These are phyloP conservation scores for Boletus vinaceobasis DNA, from an alignment of 768 basidiomycete species.

Conservation along the genomic window DNA sequence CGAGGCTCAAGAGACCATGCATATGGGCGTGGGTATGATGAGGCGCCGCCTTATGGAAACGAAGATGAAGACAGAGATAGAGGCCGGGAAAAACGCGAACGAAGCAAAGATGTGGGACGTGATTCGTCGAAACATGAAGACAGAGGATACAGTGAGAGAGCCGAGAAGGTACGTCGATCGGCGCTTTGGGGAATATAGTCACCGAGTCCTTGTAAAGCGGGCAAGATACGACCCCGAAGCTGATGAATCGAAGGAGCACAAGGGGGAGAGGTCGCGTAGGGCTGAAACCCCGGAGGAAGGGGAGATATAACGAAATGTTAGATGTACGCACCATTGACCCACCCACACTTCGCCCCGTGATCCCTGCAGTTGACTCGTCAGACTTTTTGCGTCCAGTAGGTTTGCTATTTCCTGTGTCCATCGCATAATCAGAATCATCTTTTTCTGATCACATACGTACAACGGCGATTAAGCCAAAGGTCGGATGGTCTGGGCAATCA, in stretches of 20 bases:
- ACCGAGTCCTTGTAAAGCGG: conserved; percentile 38
- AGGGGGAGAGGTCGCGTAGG: conserved; percentile 38
- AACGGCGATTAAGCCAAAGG: not conserved
- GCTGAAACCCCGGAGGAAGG: conserved; percentile 87
- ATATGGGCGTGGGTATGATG: conserved; percentile 47
- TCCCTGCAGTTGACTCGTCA: not conserved
- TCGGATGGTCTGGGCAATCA: not conserved
- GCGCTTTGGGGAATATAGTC: not conserved
- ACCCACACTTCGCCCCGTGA: not conserved
- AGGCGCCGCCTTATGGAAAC: conserved; percentile 36
- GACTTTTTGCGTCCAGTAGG: not conserved
- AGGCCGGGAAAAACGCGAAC: conserved; percentile 43
- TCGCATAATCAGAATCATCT: not conserved
- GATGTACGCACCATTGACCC: conserved; percentile 8
- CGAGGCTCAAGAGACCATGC: conserved; percentile 39
- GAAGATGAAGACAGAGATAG: conserved; percentile 39
- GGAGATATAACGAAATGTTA: conserved; percentile 56
- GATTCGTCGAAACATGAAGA: conserved; percentile 42
- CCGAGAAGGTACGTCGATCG: conserved; percentile 55
- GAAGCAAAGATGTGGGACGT: conserved; percentile 40
- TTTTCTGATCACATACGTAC: not conserved
- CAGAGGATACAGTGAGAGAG: conserved; percentile 49
- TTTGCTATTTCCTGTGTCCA: not conserved
- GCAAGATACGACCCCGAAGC: conserved; percentile 49
- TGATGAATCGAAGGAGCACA: conserved; percentile 44